A percentile compares a stretch with the other conserved stretches of the same genome.
These are phyloP conservation scores for Geotrichum europaeum DNA, from an alignment of 1,139 yeast species.

Conservation along the genomic window DNA sequence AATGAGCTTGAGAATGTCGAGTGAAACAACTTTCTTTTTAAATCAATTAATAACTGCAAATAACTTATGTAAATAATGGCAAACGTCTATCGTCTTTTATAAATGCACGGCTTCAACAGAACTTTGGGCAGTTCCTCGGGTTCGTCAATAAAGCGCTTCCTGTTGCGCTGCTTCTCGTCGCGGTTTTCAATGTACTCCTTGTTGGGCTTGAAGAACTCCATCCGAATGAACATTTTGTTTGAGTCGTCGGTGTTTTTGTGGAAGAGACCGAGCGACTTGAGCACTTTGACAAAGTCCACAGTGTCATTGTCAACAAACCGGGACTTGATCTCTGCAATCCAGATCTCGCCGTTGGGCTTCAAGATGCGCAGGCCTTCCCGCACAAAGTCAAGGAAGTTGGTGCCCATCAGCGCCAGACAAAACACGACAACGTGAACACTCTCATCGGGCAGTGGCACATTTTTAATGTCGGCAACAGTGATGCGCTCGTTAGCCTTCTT, in stretches of 20 bases:
- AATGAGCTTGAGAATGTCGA: not conserved
- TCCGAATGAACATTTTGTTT: slow-evolving; percentile 90
- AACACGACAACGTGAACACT: slow-evolving; percentile 82
- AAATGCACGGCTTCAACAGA: slow-evolving; percentile 91
- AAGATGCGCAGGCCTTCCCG: slow-evolving; percentile 82
- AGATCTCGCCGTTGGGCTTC: slow-evolving; percentile 86
- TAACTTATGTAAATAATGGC: not conserved
- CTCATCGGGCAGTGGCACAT: slow-evolving; percentile 75
- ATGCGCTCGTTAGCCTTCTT: slow-evolving; percentile 80
- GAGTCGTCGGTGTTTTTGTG: slow-evolving; percentile 81
- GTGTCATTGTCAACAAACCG: slow-evolving; percentile 62
- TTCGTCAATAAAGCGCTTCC: slow-evolving; percentile 63
- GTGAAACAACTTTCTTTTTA: not conserved
- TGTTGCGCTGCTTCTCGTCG: slow-evolving; percentile 43
- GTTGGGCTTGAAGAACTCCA: slow-evolving; percentile 82
- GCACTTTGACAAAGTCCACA: slow-evolving; percentile 65
- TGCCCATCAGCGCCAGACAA: slow-evolving; percentile 95
- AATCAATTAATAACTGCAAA: not conserved
- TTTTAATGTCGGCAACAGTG: slow-evolving; percentile 89
- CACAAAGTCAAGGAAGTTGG: slow-evolving; percentile 86
- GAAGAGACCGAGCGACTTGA: slow-evolving; percentile 75
- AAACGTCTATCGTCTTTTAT: slow-evolving; percentile 63
- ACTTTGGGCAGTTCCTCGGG: slow-evolving; percentile 53
- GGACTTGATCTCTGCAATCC: slow-evolving; percentile 97
- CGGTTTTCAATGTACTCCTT: slow-evolving; percentile 62